Evolutionary conservation across 176 grass and related monocot species (phyloP).

Genomic region (Phragmites australis): DNA sequence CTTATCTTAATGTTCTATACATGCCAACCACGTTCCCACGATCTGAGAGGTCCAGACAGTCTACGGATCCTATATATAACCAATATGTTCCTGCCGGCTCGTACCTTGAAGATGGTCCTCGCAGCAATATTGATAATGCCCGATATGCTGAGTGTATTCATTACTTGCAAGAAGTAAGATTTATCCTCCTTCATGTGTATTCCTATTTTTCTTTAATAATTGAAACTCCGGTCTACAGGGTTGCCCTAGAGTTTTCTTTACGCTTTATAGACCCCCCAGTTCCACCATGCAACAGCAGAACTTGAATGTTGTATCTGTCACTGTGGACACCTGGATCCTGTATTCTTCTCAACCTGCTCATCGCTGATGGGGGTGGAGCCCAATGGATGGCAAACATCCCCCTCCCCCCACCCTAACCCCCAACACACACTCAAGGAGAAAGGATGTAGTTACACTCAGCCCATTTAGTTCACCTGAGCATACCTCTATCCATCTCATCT

Average conservation of each 20-base stretch:
- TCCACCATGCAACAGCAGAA: not conserved
- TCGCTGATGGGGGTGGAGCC: too few relatives aligned
- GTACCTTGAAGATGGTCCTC: conserved; percentile 75
- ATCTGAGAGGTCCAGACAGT: conserved; percentile 73
- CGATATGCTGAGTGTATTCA: conserved; percentile 89
- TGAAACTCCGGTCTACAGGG: conserved; percentile 10
- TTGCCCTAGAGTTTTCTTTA: conserved; percentile 22
- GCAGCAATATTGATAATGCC: conserved; percentile 75
- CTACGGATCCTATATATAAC: conserved; percentile 51
- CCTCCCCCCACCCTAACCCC: too few relatives aligned
- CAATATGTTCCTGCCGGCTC: conserved; percentile 45
- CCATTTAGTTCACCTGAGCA: too few relatives aligned
- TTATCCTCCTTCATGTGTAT: conserved; percentile 12
- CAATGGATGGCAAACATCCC: too few relatives aligned
- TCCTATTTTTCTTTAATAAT: conserved; percentile 22
- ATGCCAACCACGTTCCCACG: conserved; percentile 94
- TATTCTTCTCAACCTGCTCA: not conserved
- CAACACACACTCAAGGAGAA: too few relatives aligned
- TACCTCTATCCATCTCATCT: too few relatives aligned
- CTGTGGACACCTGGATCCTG: not conserved
- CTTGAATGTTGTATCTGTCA: conserved; percentile 5
- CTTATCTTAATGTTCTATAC: conserved; percentile 92
- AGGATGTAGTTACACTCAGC: too few relatives aligned
- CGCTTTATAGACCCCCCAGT: not conserved
- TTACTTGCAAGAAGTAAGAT: conserved; percentile 97